These are phyloP conservation scores for Botrytis medusae DNA, from an alignment of 2,329 filamentous ascomycete species.

Conservation along the genomic window DNA sequence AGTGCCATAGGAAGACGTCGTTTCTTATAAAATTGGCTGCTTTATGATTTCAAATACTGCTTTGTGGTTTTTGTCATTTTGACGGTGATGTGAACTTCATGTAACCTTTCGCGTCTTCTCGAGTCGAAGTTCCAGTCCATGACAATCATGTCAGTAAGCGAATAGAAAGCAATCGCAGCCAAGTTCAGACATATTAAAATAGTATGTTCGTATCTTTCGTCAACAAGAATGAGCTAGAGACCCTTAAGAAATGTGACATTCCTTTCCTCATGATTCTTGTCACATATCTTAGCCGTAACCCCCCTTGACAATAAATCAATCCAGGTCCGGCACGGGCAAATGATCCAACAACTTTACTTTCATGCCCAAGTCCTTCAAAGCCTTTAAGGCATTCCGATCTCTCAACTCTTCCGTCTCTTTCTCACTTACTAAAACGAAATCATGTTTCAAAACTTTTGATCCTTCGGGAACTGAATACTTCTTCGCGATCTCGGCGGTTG, in stretches of 20 bases:
- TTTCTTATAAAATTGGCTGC: background rate
- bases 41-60: background rate
- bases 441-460: conserved; percentile 62
- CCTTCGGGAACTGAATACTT: conserved; percentile 65
- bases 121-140: background rate
- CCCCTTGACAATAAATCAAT: conserved; percentile 36
- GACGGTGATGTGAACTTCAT: background rate
- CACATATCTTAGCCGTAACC: background rate
- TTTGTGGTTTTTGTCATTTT: background rate
- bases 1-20: background rate
- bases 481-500: conserved; percentile 52
- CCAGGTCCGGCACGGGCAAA: conserved; percentile 68
- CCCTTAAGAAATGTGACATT: background rate
- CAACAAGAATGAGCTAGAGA: background rate
- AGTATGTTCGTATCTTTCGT: background rate
- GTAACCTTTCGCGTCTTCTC: background rate
- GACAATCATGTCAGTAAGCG: background rate
- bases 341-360: conserved; percentile 74
- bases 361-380: conserved; percentile 49
- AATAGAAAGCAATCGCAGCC: too few species aligned
- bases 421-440: conserved; percentile 75
- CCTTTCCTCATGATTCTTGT: background rate
- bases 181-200: background rate
- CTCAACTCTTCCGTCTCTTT: conserved; percentile 65
- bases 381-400: conserved; percentile 64